Percentiles rank a stretch among this genome's conserved stretches.
phyloP scores from a whole-genome alignment of 345 rosid species.

The Lenwebbia sp. region DNA sequence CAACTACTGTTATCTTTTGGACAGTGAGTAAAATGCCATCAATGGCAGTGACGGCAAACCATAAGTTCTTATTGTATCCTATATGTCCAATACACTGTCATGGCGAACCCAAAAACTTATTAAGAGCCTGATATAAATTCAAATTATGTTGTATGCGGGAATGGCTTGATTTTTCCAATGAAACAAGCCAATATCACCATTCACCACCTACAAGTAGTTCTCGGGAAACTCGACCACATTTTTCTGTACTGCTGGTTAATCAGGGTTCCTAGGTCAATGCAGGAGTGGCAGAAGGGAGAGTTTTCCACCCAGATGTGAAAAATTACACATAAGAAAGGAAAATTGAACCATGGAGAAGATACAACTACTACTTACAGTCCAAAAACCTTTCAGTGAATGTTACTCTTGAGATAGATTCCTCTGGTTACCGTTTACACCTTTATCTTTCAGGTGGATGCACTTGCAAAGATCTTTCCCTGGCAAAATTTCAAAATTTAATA shows the following conservation, averaged over 20 bases:
- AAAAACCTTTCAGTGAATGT: not conserved
- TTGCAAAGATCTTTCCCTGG: not conserved
- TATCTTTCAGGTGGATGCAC: not conserved
- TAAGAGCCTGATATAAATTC: not conserved
- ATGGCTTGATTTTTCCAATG: not conserved
- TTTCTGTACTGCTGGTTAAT: not conserved
- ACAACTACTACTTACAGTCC: not conserved
- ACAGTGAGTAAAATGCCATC: not conserved
- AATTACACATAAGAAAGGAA: not conserved
- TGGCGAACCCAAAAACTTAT: not conserved
- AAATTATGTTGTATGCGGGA: not conserved
- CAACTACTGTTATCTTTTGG: not conserved
- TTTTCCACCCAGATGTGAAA: not conserved
- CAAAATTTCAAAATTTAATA: not conserved
- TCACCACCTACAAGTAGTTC: not conserved
- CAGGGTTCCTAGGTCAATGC: not conserved
- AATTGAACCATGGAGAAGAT: not conserved
- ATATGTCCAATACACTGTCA: not conserved
- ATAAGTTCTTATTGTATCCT: not conserved
- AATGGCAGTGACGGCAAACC: not conserved
- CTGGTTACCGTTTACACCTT: not conserved
- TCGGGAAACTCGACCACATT: not conserved
- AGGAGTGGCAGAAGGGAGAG: not conserved
- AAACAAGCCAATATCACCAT: not conserved
- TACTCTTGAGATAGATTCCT: not conserved